Evolutionary conservation across 352 stramenopile genomes (phyloP), one percentile per base, ranked within the genome.

Genomic region (Pythium chondricola): DNA sequence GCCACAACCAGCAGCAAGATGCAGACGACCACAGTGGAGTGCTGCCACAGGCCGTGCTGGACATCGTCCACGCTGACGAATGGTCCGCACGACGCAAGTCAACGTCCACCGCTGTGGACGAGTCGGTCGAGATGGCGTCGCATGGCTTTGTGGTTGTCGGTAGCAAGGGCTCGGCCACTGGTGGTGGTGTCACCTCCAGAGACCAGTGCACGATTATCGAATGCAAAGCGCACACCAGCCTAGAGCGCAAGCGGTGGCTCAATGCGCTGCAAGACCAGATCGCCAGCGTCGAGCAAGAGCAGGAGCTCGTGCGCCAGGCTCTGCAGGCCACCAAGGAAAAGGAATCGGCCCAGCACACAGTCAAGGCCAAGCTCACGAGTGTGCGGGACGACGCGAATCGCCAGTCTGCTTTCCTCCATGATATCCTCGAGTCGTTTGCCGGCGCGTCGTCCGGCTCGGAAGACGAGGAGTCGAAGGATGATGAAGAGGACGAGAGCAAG

Each of bases 191-290:
- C 0, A n/a, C n/a, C n/a, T n/a, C n/a, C n/a, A n/a, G n/a, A n/a
- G n/a, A n/a, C n/a, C n/a, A n/a, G n/a, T 57, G 45, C 4, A n/a
- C 55, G 4, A 36, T 69, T 8, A 43, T 82, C n/a, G 67, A 75
- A 16, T 85, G 71, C 53, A 72, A 73, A 51, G 67, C 69, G 8
- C 71, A 73, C 7, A 83, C 73, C 8, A 79, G 64, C 60, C 61
- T 88, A 8, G 75, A 88, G 33, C 65, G 71, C 24, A 88, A 88
- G 47, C 67, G 76, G 22, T 85, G 76, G 76, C 43, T 83, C 6
- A 80, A 88, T 36, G 71, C 76, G 0, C 67, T 88, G 13, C 65
- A 86, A 43, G 76, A 88, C 17, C 52, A 79, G 32, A 27, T 88
- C 22, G 3, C 29, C 1, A 65, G 44, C 7, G 52, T 63, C 3